Conservation (phyloP, 257 asterid genomes). For the Buddleja alternifolia region DNA sequence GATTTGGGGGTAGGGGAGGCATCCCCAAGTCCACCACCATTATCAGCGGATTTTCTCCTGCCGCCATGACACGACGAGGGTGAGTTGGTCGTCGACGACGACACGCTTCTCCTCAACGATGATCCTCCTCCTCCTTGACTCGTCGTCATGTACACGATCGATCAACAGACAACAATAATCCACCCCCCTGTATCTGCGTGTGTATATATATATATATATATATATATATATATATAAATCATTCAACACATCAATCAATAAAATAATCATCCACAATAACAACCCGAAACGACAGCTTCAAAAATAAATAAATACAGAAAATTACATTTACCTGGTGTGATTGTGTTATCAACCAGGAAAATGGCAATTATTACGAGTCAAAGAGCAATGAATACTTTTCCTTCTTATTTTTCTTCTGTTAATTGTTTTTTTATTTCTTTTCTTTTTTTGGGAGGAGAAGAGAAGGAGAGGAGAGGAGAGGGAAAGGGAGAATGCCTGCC, state of each 20-base stretch:
- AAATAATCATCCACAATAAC: background rate
- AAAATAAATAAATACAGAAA: background rate
- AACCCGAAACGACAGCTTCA: background rate
- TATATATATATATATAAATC: background rate
- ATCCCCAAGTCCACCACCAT: slow-evolving; percentile 35
- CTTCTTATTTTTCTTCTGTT: background rate
- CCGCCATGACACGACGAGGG: slow-evolving; percentile 41
- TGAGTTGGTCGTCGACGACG: slow-evolving; percentile 57
- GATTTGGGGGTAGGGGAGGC: slow-evolving; percentile 55
- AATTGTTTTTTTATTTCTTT: slow-evolving; percentile 20
- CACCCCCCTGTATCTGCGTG: slow-evolving; percentile 36
- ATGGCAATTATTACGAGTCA: slow-evolving; percentile 36
- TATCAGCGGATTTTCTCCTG: slow-evolving; percentile 47
- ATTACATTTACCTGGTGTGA: slow-evolving; percentile 36
- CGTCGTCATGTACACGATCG: slow-evolving; percentile 58
- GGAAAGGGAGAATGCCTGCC: slow-evolving; percentile 24
- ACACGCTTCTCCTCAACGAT: slow-evolving; percentile 67
- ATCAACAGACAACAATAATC: slow-evolving; percentile 36
- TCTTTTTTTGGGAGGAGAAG: slow-evolving; percentile 23
- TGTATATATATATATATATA: background rate
- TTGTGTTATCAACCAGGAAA: slow-evolving; percentile 42
- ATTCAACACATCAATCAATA: slow-evolving; percentile 2
- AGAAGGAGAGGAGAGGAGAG: no score
- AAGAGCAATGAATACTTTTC: slow-evolving; percentile 31
- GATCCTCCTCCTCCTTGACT: slow-evolving; percentile 78